Evolutionary conservation across 2,329 filamentous ascomycete species (phyloP).

Genomic region (Colletotrichum sp.): DNA sequence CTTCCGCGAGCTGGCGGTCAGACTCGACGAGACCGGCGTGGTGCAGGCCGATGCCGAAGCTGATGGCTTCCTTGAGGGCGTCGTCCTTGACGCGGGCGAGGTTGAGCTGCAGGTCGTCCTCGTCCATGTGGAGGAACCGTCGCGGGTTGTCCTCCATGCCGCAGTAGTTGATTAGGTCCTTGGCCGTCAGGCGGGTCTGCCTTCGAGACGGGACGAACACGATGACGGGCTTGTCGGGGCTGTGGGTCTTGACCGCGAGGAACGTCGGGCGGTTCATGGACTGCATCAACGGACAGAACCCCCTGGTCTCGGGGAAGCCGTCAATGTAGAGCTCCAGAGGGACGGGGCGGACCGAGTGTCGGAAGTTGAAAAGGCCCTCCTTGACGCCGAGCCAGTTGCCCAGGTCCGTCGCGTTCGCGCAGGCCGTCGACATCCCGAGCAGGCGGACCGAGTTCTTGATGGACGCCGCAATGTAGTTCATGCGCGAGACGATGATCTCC

Average conservation of each 20-base stretch:
- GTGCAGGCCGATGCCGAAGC: conserved; percentile 95
- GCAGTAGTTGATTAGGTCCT: conserved; percentile 95
- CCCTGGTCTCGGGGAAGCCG: conserved; percentile 92
- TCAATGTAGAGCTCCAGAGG: conserved; percentile 97
- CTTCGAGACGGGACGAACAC: conserved; percentile 96
- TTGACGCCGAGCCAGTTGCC: conserved; percentile 98
- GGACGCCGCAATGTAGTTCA: conserved; percentile 98
- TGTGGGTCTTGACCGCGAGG: conserved; percentile 94
- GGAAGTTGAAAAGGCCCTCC: conserved; percentile 94
- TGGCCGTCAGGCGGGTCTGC: conserved; percentile 93
- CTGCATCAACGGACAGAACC: conserved; percentile 98
- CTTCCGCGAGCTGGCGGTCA: conserved; percentile 88
- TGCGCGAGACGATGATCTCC: conserved; percentile 91
- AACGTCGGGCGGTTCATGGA: conserved; percentile 99
- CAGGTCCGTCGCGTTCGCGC: conserved; percentile 92
- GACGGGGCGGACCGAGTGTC: conserved; percentile 94
- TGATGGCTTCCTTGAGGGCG: conserved; percentile 89
- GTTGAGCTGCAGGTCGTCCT: conserved; percentile 90
- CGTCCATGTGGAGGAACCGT: conserved; percentile 90
- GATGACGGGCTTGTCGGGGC: conserved; percentile 95
- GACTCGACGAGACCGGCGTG: conserved; percentile 96
- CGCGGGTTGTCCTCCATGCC: conserved; percentile 98
- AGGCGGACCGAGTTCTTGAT: conserved; percentile 88
- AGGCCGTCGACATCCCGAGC: conserved; percentile 98
- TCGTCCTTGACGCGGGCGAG: conserved; percentile 93